Conservation (phyloP, 768 basidiomycete species). For the Gymnopilus junonius region DNA sequence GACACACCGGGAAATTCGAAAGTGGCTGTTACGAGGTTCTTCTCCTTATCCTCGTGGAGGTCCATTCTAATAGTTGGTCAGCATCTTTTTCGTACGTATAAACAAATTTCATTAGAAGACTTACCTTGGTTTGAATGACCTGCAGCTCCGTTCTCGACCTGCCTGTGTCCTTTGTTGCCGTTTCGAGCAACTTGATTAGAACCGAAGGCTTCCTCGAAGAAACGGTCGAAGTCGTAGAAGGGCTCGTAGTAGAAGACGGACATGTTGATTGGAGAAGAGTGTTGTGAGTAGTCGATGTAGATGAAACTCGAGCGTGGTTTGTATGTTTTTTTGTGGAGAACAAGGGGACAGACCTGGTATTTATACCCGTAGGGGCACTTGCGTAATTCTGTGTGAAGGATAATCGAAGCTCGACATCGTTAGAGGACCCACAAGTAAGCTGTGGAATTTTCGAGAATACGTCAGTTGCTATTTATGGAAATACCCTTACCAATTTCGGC, state of each 20-base stretch:
- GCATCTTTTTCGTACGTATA: neutral
- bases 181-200: neutral
- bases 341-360: neutral
- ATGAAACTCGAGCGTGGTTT: neutral
- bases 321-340: neutral
- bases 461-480: neutral
- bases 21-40: conserved; percentile 51
- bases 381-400: neutral
- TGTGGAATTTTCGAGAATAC: neutral
- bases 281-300: neutral
- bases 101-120: neutral
- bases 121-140: conserved; percentile 34
- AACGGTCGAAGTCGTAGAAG: neutral
- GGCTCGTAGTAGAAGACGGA: neutral
- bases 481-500: neutral
- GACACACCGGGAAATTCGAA: conserved; percentile 63
- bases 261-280: neutral
- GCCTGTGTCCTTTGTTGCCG: neutral
- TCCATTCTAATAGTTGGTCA: conserved; percentile 46
- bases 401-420: neutral
- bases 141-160: conserved; percentile 12
- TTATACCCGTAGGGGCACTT: neutral
- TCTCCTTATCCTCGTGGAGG: conserved; percentile 48
- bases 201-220: neutral
- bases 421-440: neutral